phyloP scores from a whole-genome alignment of 352 stramenopile genomes.

The Pythium pyrilobum region DNA sequence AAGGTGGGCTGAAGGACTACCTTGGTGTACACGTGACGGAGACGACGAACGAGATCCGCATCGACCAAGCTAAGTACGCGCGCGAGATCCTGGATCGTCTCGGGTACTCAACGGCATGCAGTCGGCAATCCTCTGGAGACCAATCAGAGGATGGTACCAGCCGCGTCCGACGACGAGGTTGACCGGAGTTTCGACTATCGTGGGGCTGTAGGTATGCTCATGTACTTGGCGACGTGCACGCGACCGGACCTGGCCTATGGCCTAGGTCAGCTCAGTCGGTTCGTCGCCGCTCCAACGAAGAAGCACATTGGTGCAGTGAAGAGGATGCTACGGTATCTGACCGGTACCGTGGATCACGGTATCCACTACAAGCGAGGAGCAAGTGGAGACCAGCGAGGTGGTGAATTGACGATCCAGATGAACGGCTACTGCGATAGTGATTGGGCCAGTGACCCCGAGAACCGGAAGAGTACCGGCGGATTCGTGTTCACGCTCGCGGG shows the following conservation, averaged over 20 bases:
- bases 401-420: neutral
- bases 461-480: constrained; percentile 3
- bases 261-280: constrained; percentile 22
- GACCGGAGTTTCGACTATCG: constrained; percentile 15
- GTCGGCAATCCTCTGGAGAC: neutral
- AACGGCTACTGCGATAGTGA: constrained; percentile 10
- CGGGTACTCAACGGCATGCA: neutral
- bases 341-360: neutral
- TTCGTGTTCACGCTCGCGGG: constrained; percentile 9
- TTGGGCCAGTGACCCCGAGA: neutral
- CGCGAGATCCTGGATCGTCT: neutral
- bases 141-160: neutral
- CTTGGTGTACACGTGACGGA: neutral
- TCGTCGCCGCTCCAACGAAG: constrained; percentile 10
- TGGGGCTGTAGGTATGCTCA: constrained; percentile 14
- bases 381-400: too few relatives aligned
- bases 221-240: constrained; percentile 26
- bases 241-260: constrained; percentile 21
- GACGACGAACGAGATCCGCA: neutral
- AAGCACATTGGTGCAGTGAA: constrained; percentile 8
- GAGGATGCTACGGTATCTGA: constrained; percentile 6
- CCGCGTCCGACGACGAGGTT: neutral
- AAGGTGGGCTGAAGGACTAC: constrained; percentile 1
- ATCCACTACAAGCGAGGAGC: constrained; percentile 1
- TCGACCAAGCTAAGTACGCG: constrained; percentile 3